Evolutionary conservation across 495 filamentous ascomycete species (phyloP).

Genomic region (Hypomontagnella monticulosa): DNA sequence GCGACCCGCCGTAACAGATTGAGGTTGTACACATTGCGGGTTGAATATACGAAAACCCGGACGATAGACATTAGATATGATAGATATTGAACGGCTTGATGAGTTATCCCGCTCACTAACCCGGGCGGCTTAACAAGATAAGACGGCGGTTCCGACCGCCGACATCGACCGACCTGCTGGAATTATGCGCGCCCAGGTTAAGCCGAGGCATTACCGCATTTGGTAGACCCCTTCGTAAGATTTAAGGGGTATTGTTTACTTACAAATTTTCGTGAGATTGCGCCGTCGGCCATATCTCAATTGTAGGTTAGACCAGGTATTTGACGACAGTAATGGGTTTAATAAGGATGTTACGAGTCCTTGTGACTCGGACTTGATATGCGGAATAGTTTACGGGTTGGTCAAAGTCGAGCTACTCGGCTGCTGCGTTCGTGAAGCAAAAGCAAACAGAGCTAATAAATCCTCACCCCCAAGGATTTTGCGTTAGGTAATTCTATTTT

Average conservation of each 20-base stretch:
- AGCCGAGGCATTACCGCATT: not conserved
- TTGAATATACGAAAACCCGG: too few species aligned
- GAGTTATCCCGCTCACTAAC: constrained; percentile 26
- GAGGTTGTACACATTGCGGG: too few species aligned
- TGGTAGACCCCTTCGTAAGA: not conserved
- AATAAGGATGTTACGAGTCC: not conserved
- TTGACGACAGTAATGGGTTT: not conserved
- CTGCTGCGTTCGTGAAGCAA: too few species aligned
- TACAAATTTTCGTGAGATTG: not conserved
- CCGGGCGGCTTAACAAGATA: constrained; percentile 20
- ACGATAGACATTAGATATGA: too few species aligned
- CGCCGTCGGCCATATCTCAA: not conserved
- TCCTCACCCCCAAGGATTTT: too few species aligned
- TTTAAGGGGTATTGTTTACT: not conserved
- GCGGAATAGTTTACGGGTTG: too few species aligned
- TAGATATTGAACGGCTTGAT: constrained; percentile 15
- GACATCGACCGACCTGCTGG: constrained; percentile 4
- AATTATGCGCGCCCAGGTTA: not conserved
- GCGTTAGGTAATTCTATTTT: too few species aligned
- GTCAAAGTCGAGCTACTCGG: too few species aligned
- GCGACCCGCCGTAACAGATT: too few species aligned
- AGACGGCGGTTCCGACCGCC: constrained; percentile 15
- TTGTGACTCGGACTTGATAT: too few species aligned
- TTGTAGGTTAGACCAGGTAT: not conserved
- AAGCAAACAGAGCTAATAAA: too few species aligned